Conservation (phyloP, 805 yeast species). For the Teunomyces funiuensis region DNA sequence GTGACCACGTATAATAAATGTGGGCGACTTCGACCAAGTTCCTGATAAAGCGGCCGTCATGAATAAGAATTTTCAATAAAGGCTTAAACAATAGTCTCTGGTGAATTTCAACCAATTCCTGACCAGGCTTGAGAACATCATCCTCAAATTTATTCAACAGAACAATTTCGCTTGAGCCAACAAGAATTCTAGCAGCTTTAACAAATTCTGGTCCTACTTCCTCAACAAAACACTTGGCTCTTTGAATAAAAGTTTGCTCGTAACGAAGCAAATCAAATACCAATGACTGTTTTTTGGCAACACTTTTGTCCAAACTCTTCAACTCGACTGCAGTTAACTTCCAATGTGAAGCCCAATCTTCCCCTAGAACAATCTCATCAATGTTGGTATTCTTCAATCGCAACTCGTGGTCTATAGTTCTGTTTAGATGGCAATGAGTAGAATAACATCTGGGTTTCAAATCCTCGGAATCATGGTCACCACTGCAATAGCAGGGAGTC, state of each 20-base stretch:
- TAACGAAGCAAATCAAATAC: constrained; percentile 71
- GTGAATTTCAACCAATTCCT: constrained; percentile 56
- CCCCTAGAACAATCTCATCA: constrained; percentile 30
- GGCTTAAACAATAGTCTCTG: constrained; percentile 55
- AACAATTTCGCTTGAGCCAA: constrained; percentile 19
- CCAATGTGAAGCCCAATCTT: constrained; percentile 71
- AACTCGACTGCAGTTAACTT: constrained; percentile 55
- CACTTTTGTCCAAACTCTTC: constrained; percentile 47
- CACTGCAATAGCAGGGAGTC: constrained; percentile 46
- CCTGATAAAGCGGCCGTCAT: constrained; percentile 66
- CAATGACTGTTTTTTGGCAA: constrained; percentile 68
- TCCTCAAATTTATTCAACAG: constrained; percentile 51
- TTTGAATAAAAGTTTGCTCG: constrained; percentile 67
- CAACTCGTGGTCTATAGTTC: constrained; percentile 26
- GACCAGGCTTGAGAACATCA: constrained; percentile 58
- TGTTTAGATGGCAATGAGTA: constrained; percentile 32
- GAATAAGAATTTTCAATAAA: constrained; percentile 52
- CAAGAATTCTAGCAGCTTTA: constrained; percentile 24
- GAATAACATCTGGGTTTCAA: constrained; percentile 30
- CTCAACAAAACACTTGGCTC: constrained; percentile 63
- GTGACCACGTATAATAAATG: constrained; percentile 64
- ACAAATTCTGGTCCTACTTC: constrained; percentile 41
- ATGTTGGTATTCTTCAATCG: constrained; percentile 19
- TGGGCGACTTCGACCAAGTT: constrained; percentile 53
- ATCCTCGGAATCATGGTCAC: constrained; percentile 16